phyloP scores from a whole-genome alignment of 164 flowering plant genomes.

The Aristolochia contorta region DNA sequence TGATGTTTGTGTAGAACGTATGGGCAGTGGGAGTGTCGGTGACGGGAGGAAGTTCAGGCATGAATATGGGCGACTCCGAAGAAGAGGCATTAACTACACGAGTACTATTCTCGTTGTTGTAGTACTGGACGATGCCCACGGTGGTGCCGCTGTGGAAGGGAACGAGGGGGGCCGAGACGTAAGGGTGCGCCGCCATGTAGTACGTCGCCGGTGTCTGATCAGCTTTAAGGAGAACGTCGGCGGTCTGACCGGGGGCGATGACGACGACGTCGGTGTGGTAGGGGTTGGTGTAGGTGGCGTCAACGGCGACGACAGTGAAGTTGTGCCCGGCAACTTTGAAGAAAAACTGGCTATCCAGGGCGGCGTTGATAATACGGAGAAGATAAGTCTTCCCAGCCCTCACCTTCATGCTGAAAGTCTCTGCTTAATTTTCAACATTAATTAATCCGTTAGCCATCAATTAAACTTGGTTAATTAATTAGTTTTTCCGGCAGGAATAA shows the following conservation, averaged over 20 bases:
- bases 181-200: slow-evolving; percentile 59
- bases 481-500: too few species aligned
- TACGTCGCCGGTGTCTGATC: slow-evolving; percentile 32
- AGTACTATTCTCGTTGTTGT: too few species aligned
- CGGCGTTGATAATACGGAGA: slow-evolving; percentile 69
- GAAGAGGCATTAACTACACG: too few species aligned
- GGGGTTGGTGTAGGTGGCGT: slow-evolving; percentile 51
- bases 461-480: too few species aligned
- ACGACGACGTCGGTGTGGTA: slow-evolving; percentile 51
- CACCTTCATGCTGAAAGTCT: slow-evolving; percentile 29
- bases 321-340: slow-evolving; percentile 62
- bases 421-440: slow-evolving; percentile 14
- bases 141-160: slow-evolving; percentile 34
- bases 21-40: slow-evolving; percentile 55
- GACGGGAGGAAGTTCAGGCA: slow-evolving; percentile 46
- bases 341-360: slow-evolving; percentile 63
- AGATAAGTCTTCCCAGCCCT: slow-evolving; percentile 48
- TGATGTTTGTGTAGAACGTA: slow-evolving; percentile 36
- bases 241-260: slow-evolving; percentile 58
- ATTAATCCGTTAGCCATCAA: background rate
- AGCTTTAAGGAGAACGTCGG: slow-evolving; percentile 48
- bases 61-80: too few species aligned
- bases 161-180: slow-evolving; percentile 16
- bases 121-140: slow-evolving; percentile 26
- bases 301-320: slow-evolving; percentile 55